A percentile compares a stretch with the other conserved stretches of the same genome.
phyloP scores from a whole-genome alignment of 129 eudicot species.

The Logfia minima region DNA sequence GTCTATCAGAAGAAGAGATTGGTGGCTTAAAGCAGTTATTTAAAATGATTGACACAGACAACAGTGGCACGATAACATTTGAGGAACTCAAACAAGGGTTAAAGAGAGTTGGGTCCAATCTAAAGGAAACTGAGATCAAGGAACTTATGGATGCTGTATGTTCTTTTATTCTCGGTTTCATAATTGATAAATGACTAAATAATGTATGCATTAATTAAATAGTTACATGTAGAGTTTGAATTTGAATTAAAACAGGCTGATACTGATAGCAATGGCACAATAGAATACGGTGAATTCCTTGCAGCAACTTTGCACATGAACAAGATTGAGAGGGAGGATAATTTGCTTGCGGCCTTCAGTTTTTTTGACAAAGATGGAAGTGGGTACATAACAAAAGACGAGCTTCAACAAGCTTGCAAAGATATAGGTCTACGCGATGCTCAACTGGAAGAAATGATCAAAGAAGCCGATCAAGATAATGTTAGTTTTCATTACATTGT shows the following conservation, averaged over 20 bases:
- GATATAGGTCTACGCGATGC: constrained; percentile 50
- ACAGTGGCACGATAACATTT: constrained; percentile 58
- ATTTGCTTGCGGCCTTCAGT: constrained; percentile 50
- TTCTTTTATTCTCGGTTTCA: not conserved
- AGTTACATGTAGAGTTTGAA: not conserved
- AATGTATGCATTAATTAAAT: not conserved
- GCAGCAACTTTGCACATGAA: constrained; percentile 65
- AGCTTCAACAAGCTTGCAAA: constrained; percentile 62
- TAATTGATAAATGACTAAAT: not conserved
- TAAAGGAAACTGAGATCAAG: constrained; percentile 56
- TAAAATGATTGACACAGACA: constrained; percentile 53
- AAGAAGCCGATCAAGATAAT: constrained; percentile 56
- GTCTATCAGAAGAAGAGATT: constrained; percentile 67
- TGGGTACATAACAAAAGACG: constrained; percentile 58
- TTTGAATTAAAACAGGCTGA: constrained; percentile 44
- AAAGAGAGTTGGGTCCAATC: constrained; percentile 48
- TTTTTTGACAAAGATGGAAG: constrained; percentile 64
- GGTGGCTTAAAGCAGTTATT: constrained; percentile 60
- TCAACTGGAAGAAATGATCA: constrained; percentile 52
- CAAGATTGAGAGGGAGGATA: constrained; percentile 62
- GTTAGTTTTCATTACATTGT: constrained; percentile 31
- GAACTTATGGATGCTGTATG: constrained; percentile 60
- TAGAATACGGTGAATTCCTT: constrained; percentile 63
- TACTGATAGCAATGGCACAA: constrained; percentile 57
- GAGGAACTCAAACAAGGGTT: constrained; percentile 62